phyloP scores from a whole-genome alignment of 192 early-diverging fungal genomes.

The Coemansia sp. region DNA sequence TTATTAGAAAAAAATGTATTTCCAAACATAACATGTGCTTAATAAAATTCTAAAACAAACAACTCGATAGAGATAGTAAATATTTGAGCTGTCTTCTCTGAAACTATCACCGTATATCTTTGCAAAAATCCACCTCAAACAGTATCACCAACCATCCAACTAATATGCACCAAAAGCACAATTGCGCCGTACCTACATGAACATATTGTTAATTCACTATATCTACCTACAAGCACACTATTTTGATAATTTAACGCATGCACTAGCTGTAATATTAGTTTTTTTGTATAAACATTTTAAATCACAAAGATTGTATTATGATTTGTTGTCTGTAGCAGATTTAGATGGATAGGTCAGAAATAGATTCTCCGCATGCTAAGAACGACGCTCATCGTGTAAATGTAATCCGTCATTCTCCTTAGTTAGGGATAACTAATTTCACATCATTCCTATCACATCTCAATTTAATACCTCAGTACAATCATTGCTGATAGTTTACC shows the following conservation, averaged over 20 bases:
- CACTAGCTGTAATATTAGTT: not conserved
- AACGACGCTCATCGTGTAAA: not conserved
- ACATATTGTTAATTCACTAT: not conserved
- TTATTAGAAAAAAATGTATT: too few relatives aligned
- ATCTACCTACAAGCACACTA: not conserved
- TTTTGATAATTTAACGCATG: not conserved
- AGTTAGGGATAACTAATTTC: constrained; percentile 33
- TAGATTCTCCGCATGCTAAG: constrained; percentile 25
- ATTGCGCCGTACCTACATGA: too few relatives aligned
- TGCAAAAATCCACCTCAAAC: too few relatives aligned
- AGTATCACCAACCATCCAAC: too few relatives aligned
- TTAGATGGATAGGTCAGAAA: constrained; percentile 31
- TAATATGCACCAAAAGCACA: too few relatives aligned
- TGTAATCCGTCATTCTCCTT: constrained; percentile 11
- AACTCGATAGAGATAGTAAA: constrained; percentile 2
- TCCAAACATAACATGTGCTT: too few relatives aligned
- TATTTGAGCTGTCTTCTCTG: not conserved
- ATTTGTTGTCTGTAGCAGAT: not conserved
- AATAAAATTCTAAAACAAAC: too few relatives aligned
- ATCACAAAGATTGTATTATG: not conserved
- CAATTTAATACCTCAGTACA: not conserved
- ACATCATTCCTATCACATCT: not conserved
- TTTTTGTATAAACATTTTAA: not conserved
- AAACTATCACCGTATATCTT: too few relatives aligned
- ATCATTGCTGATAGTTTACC: not conserved